Evolutionary conservation across 306 rosid genomes (phyloP).

Genomic region (Vigna unguiculata): DNA sequence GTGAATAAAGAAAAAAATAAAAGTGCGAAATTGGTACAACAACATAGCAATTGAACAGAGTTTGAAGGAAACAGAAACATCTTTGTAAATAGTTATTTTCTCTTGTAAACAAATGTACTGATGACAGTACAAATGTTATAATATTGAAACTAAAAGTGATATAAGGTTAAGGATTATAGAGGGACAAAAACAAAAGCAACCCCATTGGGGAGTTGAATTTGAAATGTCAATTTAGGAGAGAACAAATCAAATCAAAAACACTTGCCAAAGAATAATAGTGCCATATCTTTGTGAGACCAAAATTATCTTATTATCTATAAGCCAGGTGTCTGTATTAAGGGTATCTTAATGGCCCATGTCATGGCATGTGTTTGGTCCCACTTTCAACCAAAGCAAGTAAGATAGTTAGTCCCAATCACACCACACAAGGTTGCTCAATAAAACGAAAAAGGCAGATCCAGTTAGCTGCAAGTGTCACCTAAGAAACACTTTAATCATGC

Average conservation of each 20-base stretch:
- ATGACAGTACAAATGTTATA: neutral
- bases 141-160: neutral
- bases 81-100: too few species aligned
- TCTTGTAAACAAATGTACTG: neutral
- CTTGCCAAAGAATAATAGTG: slow-evolving; percentile 40
- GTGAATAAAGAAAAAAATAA: too few species aligned
- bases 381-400: slow-evolving; percentile 36
- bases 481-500: slow-evolving; percentile 38
- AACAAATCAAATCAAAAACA: slow-evolving; percentile 39
- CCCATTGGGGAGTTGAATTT: neutral
- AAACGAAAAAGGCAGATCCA: slow-evolving; percentile 42
- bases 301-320: slow-evolving; percentile 47
- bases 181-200: slow-evolving; percentile 6
- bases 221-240: slow-evolving; percentile 35
- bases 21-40: neutral
- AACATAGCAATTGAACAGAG: slow-evolving; percentile 9
- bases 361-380: slow-evolving; percentile 45
- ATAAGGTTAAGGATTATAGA: neutral
- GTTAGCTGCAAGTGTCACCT: slow-evolving; percentile 44
- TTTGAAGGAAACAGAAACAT: neutral
- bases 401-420: slow-evolving; percentile 59
- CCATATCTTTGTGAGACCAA: slow-evolving; percentile 55
- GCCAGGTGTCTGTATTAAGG: slow-evolving; percentile 51
- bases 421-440: slow-evolving; percentile 20
- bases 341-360: slow-evolving; percentile 36